phyloP scores from a whole-genome alignment of 1,284 basidiomycete genomes.

The Volvariella volvacea region DNA sequence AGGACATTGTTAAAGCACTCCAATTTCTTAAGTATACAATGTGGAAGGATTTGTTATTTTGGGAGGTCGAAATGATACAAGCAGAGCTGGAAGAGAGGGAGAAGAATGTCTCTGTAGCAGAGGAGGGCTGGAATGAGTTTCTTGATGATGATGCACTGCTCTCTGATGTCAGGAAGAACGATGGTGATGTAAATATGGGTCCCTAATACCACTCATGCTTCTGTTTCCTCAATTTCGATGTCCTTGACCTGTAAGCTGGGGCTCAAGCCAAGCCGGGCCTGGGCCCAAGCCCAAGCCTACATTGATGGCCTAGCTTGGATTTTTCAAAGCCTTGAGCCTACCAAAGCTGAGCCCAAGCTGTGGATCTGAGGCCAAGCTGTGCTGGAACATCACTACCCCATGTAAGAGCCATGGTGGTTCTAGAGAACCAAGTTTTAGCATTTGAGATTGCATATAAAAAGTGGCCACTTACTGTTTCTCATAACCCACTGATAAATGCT shows the following conservation, averaged over 20 bases:
- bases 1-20: slow-evolving; percentile 27
- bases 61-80: slow-evolving; percentile 2
- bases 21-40: slow-evolving; percentile 23
- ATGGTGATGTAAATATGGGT: neutral
- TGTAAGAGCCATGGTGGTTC: no score
- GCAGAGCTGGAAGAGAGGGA: slow-evolving; percentile 5
- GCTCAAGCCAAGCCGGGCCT: neutral
- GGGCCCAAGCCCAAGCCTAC: neutral
- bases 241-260: neutral
- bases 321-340: slow-evolving; percentile 1
- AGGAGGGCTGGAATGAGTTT: slow-evolving; percentile 3
- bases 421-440: no score
- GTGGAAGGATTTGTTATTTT: slow-evolving; percentile 16
- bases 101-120: neutral
- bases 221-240: neutral
- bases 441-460: no score
- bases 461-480: no score
- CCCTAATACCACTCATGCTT: neutral
- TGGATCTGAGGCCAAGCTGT: no score
- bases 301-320: neutral
- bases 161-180: slow-evolving; percentile 3
- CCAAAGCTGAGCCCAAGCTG: no score
- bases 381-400: no score
- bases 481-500: no score
- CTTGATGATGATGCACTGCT: slow-evolving; percentile 5